Conservation (phyloP, 2,329 filamentous ascomycete species). For the Fusarium sp. region DNA sequence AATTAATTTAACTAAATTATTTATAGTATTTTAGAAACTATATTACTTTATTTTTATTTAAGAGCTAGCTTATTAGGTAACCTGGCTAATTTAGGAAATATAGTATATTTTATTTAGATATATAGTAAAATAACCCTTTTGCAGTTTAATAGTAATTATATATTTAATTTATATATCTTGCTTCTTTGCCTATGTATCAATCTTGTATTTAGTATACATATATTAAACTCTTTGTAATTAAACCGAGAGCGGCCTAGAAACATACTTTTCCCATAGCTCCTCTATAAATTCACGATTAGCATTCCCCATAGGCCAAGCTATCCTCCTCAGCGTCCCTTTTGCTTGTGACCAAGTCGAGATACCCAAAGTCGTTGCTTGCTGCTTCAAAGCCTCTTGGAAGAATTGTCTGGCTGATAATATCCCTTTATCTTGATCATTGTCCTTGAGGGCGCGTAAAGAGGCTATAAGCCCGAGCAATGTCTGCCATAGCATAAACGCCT, state of each 20-base stretch:
- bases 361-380: not conserved
- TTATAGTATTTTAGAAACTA: too few species aligned
- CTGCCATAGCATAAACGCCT: not conserved
- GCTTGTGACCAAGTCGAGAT: not conserved
- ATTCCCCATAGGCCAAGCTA: not conserved
- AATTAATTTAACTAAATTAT: too few species aligned
- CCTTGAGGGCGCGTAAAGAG: not conserved
- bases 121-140: too few species aligned
- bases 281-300: not conserved
- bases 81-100: too few species aligned
- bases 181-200: too few species aligned
- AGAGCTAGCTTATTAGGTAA: too few species aligned
- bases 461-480: not conserved
- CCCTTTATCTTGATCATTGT: not conserved
- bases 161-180: too few species aligned
- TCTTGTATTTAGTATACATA: not conserved
- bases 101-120: too few species aligned
- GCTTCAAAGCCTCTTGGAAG: not conserved
- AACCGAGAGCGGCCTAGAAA: not conserved
- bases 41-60: too few species aligned
- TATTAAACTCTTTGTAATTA: not conserved
- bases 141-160: too few species aligned
- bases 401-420: not conserved
- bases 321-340: not conserved
- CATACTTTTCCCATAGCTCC: conserved; percentile 7